A percentile compares a stretch with the other conserved stretches of the same genome.
Conservation (phyloP, 2,329 filamentous ascomycete genomes). For the Pseudogymnoascus sp. region DNA sequence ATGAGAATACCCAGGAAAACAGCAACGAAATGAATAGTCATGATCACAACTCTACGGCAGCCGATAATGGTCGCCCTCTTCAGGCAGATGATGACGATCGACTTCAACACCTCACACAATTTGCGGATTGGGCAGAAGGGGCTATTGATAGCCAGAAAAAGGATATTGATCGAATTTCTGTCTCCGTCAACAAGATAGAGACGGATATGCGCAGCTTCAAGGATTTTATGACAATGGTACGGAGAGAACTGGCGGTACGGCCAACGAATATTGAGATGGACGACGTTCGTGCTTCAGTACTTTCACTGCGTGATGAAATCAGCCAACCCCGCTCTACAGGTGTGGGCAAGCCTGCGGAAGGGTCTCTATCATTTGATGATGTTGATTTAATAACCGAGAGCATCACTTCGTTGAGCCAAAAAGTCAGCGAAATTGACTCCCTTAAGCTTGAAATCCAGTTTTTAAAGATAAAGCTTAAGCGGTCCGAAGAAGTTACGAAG, state of each 20-base stretch:
- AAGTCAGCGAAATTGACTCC: slow-evolving; percentile 23
- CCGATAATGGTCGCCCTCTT: background rate
- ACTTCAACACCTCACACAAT: slow-evolving; percentile 13
- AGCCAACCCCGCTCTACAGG: slow-evolving; percentile 9
- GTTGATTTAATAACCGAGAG: slow-evolving; percentile 19
- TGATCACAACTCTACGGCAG: background rate
- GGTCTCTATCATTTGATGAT: slow-evolving; percentile 12
- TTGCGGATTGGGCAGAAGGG: slow-evolving; percentile 22
- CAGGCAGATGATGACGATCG: slow-evolving; percentile 9
- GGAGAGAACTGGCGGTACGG: slow-evolving; percentile 17
- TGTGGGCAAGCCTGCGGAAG: slow-evolving; percentile 7
- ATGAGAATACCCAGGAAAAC: background rate
- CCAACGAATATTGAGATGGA: slow-evolving; percentile 10
- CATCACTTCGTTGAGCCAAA: slow-evolving; percentile 19
- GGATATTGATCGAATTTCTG: slow-evolving; percentile 27
- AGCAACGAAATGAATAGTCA: background rate
- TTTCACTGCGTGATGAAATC: slow-evolving; percentile 12
- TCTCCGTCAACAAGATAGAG: slow-evolving; percentile 22
- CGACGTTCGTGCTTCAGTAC: slow-evolving; percentile 13
- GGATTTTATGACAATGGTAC: slow-evolving; percentile 26
- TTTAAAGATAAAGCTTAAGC: slow-evolving; percentile 18
- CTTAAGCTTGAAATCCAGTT: slow-evolving; percentile 21
- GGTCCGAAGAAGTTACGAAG: slow-evolving; percentile 14
- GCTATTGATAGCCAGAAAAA: slow-evolving; percentile 23
- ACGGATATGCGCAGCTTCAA: slow-evolving; percentile 25